Percentiles rank a stretch among this genome's conserved stretches.
Conservation (phyloP, 352 stramenopile species). For the Phytopythium kandeliae region DNA sequence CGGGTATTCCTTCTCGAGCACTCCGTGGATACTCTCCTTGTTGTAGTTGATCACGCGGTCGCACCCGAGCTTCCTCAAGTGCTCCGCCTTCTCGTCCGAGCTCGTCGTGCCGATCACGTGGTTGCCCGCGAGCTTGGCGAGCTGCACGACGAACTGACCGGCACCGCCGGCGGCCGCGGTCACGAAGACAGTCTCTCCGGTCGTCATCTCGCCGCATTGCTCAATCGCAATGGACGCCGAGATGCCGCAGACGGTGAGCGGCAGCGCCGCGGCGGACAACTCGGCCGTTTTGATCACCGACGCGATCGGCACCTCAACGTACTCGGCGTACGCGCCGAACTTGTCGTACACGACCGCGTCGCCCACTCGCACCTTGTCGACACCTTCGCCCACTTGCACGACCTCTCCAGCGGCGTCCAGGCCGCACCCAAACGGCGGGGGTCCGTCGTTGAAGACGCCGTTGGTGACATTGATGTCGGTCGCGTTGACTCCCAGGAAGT, state of each 20-base stretch:
- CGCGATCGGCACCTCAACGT: not conserved
- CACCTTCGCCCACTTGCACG: not conserved
- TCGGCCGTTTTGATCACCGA: constrained; percentile 16
- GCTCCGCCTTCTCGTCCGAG: constrained; percentile 67
- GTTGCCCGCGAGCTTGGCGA: constrained; percentile 67
- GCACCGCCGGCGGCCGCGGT: constrained; percentile 47
- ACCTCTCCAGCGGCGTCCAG: constrained; percentile 9
- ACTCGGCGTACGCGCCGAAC: constrained; percentile 2
- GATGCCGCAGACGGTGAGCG: constrained; percentile 32
- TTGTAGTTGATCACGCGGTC: constrained; percentile 68
- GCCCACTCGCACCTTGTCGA: not conserved
- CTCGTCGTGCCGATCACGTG: constrained; percentile 47
- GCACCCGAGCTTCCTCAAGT: constrained; percentile 37
- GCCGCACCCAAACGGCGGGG: constrained; percentile 15
- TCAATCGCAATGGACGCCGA: constrained; percentile 37
- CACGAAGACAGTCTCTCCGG: constrained; percentile 36
- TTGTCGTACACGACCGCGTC: not conserved
- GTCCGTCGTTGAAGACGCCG: constrained; percentile 14
- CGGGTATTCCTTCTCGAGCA: constrained; percentile 15
- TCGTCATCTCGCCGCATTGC: constrained; percentile 31
- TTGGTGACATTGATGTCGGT: constrained; percentile 27
- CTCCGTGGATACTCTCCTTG: constrained; percentile 16
- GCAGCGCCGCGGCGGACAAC: constrained; percentile 19
- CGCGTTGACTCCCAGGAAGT: constrained; percentile 32
- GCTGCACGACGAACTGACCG: constrained; percentile 63